Conservation (phyloP, 1,284 basidiomycete genomes). For the Agroathelia rolfsii region DNA sequence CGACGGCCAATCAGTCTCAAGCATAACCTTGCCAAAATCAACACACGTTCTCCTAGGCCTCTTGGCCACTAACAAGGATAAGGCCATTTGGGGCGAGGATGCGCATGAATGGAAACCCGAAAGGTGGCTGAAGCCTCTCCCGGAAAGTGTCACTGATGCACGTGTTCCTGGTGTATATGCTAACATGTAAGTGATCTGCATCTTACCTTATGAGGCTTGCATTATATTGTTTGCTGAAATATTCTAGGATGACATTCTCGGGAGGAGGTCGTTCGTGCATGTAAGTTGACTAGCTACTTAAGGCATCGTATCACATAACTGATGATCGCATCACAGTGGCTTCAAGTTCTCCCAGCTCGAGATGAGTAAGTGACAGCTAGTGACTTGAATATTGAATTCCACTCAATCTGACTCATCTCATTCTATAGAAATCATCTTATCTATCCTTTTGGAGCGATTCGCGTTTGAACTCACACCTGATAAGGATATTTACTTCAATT, state of each 20-base stretch:
- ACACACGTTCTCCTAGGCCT: no score
- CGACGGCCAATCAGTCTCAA: no score
- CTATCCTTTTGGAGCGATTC: no score
- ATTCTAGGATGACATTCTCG: conserved; percentile 5
- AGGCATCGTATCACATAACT: no score
- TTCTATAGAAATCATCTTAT: no score
- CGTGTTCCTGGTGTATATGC: conserved; percentile 16
- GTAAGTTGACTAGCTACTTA: no score
- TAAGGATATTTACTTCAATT: no score
- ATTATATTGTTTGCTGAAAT: not conserved
- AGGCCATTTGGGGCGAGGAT: conserved; percentile 6
- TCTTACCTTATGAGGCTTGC: not conserved
- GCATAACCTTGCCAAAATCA: no score
- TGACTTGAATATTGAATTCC: no score
- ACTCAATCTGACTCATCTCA: no score
- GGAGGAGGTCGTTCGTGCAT: conserved; percentile 4
- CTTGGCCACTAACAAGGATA: conserved; percentile 5
- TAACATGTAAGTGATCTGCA: conserved; percentile 13
- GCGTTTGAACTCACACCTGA: no score
- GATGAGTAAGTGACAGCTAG: conserved; percentile 5
- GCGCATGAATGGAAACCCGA: conserved; percentile 4
- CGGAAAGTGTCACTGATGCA: conserved; percentile 11
- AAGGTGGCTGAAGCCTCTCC: conserved; percentile 10
- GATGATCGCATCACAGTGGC: no score
- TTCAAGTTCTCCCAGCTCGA: conserved; percentile 6